phyloP scores from a whole-genome alignment of 768 basidiomycete genomes.

The Dioszegia crocea region DNA sequence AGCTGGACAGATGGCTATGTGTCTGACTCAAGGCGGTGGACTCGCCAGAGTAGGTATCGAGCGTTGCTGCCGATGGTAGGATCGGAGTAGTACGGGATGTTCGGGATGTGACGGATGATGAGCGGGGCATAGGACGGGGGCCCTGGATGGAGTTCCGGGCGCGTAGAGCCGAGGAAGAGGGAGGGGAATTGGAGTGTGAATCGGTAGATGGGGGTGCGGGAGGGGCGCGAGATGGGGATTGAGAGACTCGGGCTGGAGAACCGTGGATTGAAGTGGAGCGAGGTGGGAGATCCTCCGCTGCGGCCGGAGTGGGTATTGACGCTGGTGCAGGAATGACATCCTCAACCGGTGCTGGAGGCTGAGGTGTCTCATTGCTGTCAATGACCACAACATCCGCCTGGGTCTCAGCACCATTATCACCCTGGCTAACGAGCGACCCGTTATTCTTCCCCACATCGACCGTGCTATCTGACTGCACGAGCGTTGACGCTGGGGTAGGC shows the following conservation, averaged over 20 bases:
- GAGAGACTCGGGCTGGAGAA: not conserved
- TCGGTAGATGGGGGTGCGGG: not conserved
- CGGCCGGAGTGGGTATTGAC: not conserved
- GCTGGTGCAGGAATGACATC: too few relatives aligned
- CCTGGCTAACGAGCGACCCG: too few relatives aligned
- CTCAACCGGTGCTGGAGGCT: too few relatives aligned
- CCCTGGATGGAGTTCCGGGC: slow-evolving; percentile 5
- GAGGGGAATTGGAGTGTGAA: not conserved
- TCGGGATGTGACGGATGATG: slow-evolving; percentile 1
- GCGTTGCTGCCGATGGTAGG: not conserved
- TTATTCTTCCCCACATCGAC: too few relatives aligned
- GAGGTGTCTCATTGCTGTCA: too few relatives aligned
- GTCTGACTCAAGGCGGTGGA: not conserved
- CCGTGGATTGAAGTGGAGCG: slow-evolving; percentile 2
- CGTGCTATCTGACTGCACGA: too few relatives aligned
- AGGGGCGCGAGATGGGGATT: not conserved
- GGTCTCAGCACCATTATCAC: too few relatives aligned
- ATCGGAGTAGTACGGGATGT: not conserved
- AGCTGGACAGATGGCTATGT: not conserved
- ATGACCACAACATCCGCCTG: too few relatives aligned
- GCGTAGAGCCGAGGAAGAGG: not conserved
- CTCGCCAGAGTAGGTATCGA: not conserved
- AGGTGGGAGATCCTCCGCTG: slow-evolving; percentile 5
- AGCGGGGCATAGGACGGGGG: slow-evolving; percentile 11
- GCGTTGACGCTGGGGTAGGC: too few relatives aligned